Evolutionary conservation across 2,329 filamentous ascomycete genomes (phyloP), one percentile per base, ranked within the genome.

Genomic region (Sporothrix brasiliensis): DNA sequence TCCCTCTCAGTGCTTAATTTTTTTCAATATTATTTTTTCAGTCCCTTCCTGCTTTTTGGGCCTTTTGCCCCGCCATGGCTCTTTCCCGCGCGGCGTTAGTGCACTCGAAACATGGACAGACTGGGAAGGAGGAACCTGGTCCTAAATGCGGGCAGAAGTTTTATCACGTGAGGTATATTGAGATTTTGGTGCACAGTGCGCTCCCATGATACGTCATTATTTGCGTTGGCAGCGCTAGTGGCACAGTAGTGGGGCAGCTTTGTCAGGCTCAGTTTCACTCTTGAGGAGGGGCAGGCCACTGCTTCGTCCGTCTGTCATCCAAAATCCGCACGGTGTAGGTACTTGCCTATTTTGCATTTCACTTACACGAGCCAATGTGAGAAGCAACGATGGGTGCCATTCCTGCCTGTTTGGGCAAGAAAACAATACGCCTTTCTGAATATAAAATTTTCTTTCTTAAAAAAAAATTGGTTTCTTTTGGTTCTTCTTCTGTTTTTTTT

Each of bases 21-120:
- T 50, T 44, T 60, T 53, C 27, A 44, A 41, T 54, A 13, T 44
- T 44, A 54, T 53, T 68, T 54, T 44, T 10, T 30, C 24, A 49
- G 16, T 34, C 24, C 34, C 16, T 63, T 70, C 61, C 47, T n/a
- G 50, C 60, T 47, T 49, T 65, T 53, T 39, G 47, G 47, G 60
- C 60, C 7, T 30, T 61, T 67, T 72, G 71, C 71, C 71, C 71
- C 71, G 71, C 71, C 71, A 72, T 72, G n/a, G 49, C 39, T 41
- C 50, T 53, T 67, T 34, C 63, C 63, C 47, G 49, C 63, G 50
- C 65, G 34, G 34, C 50, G 65, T 56, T 67, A 44, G 50, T 30
- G 34, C 34, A 5, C 6, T 44, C 50, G 49, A 67, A 67, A 67
- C 21, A 67, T 67, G 27, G 60, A 39, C 49, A 52, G 27, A 52